phyloP scores from a whole-genome alignment of 352 stramenopile genomes.

The Pythium phragmitis region DNA sequence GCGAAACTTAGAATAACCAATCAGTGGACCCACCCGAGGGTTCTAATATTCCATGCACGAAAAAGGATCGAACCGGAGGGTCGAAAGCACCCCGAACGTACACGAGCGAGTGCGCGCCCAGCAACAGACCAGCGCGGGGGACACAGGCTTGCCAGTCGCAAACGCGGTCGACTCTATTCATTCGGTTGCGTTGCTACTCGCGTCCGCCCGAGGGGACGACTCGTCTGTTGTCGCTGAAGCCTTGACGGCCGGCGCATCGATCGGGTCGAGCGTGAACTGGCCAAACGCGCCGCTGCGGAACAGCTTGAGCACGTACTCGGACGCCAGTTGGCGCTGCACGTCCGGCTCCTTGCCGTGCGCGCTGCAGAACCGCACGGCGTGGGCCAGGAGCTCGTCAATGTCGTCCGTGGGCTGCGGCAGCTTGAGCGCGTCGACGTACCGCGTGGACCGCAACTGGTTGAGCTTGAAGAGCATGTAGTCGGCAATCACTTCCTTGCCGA shows the following conservation, averaged over 20 bases:
- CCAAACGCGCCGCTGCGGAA: conserved; percentile 78
- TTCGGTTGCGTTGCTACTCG: neutral
- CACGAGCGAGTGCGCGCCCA: no score
- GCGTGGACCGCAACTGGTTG: conserved; percentile 75
- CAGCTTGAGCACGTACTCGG: conserved; percentile 68
- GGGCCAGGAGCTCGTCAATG: conserved; percentile 63
- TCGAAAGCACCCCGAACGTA: no score
- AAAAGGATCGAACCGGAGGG: no score
- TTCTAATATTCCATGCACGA: neutral
- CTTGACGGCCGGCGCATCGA: conserved; percentile 19
- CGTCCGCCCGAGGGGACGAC: no score
- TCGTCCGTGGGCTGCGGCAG: conserved; percentile 69
- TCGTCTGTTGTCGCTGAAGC: no score
- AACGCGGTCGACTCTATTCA: neutral
- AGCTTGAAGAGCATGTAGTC: conserved; percentile 90
- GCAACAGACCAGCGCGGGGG: neutral
- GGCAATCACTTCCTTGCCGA: conserved; percentile 84
- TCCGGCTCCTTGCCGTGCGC: conserved; percentile 78
- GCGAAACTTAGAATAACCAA: no score
- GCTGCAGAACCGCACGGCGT: conserved; percentile 66
- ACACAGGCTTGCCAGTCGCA: neutral
- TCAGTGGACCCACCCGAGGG: no score
- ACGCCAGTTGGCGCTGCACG: conserved; percentile 61
- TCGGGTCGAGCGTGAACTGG: conserved; percentile 79
- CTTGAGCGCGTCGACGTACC: conserved; percentile 75